Base-by-base conservation (phyloP, 1,139 yeast genomes). In the Candida gigantensis region DNA sequence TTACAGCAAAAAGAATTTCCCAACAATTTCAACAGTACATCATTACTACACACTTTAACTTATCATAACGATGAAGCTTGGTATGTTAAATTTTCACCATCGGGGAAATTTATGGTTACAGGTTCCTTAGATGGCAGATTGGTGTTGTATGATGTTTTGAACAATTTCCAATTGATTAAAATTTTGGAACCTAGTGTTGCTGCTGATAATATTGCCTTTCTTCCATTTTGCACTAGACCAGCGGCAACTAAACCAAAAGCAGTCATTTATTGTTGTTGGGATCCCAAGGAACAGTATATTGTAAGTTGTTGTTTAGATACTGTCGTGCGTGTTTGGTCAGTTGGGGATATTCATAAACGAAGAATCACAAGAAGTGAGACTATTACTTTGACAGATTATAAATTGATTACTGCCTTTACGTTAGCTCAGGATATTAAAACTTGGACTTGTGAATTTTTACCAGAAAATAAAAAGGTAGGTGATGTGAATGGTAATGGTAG, bases 61-160 rank as follows among this genome's bases (percentile, higher is more conserved):
- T 67, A 70, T 35, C 94, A 86, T 52, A 61, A 67, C 0, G 81
- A 84, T 49, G 96, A 90, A 55, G 94, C 87, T 5, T 90, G 97
- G 97, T 83, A 72, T 52, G 69, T 84, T 11, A 77, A 77, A 42
- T 89, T 87, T 53, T 84, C 94, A 3, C 87, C 89, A 28, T 74
- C 76, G 60, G 97, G 97, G 2, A 71, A 69, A 42, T 80, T 68
- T 45, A 63, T 90, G 35, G 95, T 88, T 7, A 77, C 92, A 0
- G 88, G 92, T 0, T 81, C 94, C 8, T 74, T 79, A 14, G 95
- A 87, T 52, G 75, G 81, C 4, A 68, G 73, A 18, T 67, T 88
- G 24, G 64, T 80, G 20, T 68, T 89, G 12, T 87, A 87, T 63
- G 84, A 82, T 53, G 87, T 83, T 1, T 52, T 62, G 4, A 63